phyloP scores from a whole-genome alignment of 768 basidiomycete species.

The Sporobolomyces roseus region DNA sequence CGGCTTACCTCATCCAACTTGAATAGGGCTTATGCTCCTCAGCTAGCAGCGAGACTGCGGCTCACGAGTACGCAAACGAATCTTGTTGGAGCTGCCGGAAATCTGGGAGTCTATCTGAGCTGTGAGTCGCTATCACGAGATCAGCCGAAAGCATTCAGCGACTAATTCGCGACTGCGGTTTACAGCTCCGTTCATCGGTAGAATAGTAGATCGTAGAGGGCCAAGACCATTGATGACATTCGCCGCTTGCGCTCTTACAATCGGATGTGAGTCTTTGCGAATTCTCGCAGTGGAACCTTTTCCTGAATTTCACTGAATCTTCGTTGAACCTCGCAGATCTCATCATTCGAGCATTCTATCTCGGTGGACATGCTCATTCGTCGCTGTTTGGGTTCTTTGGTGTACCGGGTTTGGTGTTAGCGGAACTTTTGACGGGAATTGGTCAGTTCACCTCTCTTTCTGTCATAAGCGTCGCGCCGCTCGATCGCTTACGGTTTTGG shows the following conservation, averaged over 20 bases:
- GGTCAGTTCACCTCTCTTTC: neutral
- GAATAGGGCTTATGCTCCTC: slow-evolving; percentile 34
- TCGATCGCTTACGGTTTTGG: neutral
- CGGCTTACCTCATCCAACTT: neutral
- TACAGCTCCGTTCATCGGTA: slow-evolving; percentile 26
- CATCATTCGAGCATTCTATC: slow-evolving; percentile 21
- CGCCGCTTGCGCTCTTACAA: slow-evolving; percentile 15
- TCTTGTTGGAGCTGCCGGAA: slow-evolving; percentile 23
- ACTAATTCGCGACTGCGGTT: neutral
- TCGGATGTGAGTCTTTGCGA: slow-evolving; percentile 11
- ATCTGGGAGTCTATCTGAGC: slow-evolving; percentile 37
- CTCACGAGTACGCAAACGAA: slow-evolving; percentile 28
- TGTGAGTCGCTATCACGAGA: neutral
- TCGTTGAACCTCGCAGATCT: slow-evolving; percentile 1
- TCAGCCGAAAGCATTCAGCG: neutral
- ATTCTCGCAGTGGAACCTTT: no score
- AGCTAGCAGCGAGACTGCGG: slow-evolving; percentile 8
- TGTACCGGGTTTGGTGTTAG: slow-evolving; percentile 2
- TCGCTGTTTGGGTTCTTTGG: slow-evolving; percentile 2
- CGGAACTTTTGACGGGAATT: slow-evolving; percentile 20
- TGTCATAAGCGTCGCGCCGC: neutral
- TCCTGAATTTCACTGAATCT: neutral
- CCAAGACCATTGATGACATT: slow-evolving; percentile 18
- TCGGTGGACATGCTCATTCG: neutral
- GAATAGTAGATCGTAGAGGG: slow-evolving; percentile 28